These are phyloP conservation scores for Phytopythium helicoides DNA, from an alignment of 352 stramenopile genomes.

Conservation along the genomic window DNA sequence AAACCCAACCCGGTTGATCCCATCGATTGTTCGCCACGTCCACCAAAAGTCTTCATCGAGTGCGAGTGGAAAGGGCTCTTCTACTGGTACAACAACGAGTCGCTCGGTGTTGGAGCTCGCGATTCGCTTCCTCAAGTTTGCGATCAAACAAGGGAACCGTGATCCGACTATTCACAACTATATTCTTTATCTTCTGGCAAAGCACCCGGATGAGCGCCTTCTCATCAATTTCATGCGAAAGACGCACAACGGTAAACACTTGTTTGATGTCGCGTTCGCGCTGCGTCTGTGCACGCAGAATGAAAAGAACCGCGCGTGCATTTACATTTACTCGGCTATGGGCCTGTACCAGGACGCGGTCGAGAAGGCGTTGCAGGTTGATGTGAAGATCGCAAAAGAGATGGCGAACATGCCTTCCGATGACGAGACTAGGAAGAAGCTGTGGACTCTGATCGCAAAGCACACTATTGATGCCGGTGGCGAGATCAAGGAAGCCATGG, in stretches of 20 bases:
- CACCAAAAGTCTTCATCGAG: slow-evolving; percentile 54
- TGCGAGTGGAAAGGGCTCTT: not conserved
- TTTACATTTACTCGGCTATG: slow-evolving; percentile 95
- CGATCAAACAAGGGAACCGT: slow-evolving; percentile 89
- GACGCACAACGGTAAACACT: slow-evolving; percentile 79
- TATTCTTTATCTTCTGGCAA: slow-evolving; percentile 87
- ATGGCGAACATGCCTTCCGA: slow-evolving; percentile 91
- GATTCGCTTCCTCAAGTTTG: slow-evolving; percentile 93
- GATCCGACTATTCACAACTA: slow-evolving; percentile 94
- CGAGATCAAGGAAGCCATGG: slow-evolving; percentile 84
- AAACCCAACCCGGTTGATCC: slow-evolving; percentile 91
- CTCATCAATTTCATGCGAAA: slow-evolving; percentile 91
- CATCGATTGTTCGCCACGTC: slow-evolving; percentile 90
- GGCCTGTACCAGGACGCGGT: slow-evolving; percentile 91
- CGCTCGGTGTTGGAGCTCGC: slow-evolving; percentile 85
- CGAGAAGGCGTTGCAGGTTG: slow-evolving; percentile 86
- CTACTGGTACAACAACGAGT: slow-evolving; percentile 27
- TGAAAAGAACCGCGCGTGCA: slow-evolving; percentile 90
- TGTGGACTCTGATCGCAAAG: slow-evolving; percentile 93
- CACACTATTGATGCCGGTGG: slow-evolving; percentile 89
- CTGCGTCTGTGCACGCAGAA: slow-evolving; percentile 91
- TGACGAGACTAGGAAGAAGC: slow-evolving; percentile 87
- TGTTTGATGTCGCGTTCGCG: slow-evolving; percentile 92
- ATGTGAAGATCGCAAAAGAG: slow-evolving; percentile 93
- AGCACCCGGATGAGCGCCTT: slow-evolving; percentile 85